Conservation (phyloP, 2,329 filamentous ascomycete species). For the Colletotrichum sp. region DNA sequence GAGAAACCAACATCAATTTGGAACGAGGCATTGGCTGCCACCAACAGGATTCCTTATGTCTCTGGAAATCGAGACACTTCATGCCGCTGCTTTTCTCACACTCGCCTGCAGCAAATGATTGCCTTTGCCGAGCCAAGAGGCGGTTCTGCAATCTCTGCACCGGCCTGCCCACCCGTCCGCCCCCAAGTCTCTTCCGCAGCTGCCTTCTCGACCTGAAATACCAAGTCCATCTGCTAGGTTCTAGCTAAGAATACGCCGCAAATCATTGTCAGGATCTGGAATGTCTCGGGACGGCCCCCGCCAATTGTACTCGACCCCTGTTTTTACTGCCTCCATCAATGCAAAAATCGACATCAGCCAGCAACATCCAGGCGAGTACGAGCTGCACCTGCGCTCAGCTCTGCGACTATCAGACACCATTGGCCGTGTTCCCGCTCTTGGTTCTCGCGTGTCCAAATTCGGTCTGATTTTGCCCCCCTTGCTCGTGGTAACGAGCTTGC, state of each 20-base stretch:
- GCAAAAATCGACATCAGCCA: background rate
- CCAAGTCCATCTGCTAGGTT: background rate
- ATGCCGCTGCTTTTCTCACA: background rate
- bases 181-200: background rate
- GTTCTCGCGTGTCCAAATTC: background rate
- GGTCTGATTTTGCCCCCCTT: background rate
- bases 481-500: background rate
- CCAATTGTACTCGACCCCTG: background rate
- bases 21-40: background rate
- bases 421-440: background rate
- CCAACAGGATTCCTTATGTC: background rate
- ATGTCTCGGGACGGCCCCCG: slow-evolving; percentile 3
- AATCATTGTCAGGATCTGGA: background rate
- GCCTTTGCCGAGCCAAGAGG: slow-evolving; percentile 4
- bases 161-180: background rate
- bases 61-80: background rate
- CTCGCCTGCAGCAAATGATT: background rate
- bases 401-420: background rate
- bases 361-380: background rate
- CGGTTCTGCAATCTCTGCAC: slow-evolving; percentile 1
- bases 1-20: slow-evolving; percentile 8
- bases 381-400: background rate
- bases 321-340: background rate
- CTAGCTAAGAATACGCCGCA: background rate
- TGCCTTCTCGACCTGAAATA: background rate